Evolutionary conservation across 2,329 filamentous ascomycete species (phyloP).

Genomic region (Botryotinia calthae): DNA sequence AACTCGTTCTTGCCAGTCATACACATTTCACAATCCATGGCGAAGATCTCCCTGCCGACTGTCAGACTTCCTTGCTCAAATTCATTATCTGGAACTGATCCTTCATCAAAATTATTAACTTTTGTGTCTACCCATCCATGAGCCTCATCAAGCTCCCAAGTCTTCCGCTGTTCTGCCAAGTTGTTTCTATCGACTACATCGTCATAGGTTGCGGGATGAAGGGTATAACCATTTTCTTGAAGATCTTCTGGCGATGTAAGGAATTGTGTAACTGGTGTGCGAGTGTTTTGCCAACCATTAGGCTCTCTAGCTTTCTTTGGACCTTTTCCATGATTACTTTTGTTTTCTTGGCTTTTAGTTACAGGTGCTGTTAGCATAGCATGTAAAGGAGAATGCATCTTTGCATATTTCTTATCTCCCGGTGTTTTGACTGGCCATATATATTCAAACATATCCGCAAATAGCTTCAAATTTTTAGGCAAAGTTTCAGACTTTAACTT

Average conservation of each 20-base stretch:
- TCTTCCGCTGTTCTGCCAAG: slow-evolving; percentile 52
- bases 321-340: slow-evolving; percentile 48
- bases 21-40: slow-evolving; percentile 97
- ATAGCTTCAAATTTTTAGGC: slow-evolving; percentile 56
- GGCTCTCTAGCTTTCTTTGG: slow-evolving; percentile 61
- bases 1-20: slow-evolving; percentile 76
- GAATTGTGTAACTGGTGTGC: slow-evolving; percentile 80
- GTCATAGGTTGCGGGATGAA: slow-evolving; percentile 74
- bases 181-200: slow-evolving; percentile 54
- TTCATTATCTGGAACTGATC: slow-evolving; percentile 63
- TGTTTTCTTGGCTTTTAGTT: slow-evolving; percentile 62
- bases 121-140: slow-evolving; percentile 81
- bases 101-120: slow-evolving; percentile 65
- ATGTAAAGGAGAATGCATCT: slow-evolving; percentile 82
- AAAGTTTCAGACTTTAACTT: slow-evolving; percentile 51
- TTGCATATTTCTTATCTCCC: slow-evolving; percentile 76
- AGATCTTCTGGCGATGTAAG: slow-evolving; percentile 71
- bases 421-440: slow-evolving; percentile 87
- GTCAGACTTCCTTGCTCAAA: slow-evolving; percentile 81
- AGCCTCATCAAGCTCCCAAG: slow-evolving; percentile 46
- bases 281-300: slow-evolving; percentile 67
- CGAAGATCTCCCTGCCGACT: slow-evolving; percentile 73
- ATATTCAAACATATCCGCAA: slow-evolving; percentile 80
- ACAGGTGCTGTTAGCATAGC: slow-evolving; percentile 76
- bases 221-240: slow-evolving; percentile 75